Evolutionary conservation across 345 rosid genomes (phyloP).

Genomic region (Salix brachista): DNA sequence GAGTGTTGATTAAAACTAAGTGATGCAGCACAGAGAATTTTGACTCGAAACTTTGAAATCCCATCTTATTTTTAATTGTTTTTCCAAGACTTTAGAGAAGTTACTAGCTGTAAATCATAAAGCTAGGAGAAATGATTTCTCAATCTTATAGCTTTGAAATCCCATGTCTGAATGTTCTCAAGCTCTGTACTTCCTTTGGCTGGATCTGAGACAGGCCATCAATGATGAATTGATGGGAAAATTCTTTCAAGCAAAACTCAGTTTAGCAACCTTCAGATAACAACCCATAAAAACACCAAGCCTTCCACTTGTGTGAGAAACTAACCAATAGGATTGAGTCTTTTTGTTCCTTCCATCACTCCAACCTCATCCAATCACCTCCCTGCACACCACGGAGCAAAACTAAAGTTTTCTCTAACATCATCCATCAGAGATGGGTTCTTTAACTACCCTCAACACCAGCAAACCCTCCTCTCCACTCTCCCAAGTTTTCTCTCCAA

Average conservation of each 20-base stretch:
- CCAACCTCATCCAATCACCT: background rate
- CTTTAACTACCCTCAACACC: constrained; percentile 8
- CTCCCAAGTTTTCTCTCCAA: constrained; percentile 17
- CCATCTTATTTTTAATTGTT: background rate
- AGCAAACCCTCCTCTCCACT: constrained; percentile 6
- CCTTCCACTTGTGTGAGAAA: background rate
- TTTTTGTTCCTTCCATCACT: background rate
- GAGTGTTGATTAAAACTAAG: background rate
- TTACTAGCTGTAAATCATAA: background rate
- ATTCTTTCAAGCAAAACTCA: too few species aligned
- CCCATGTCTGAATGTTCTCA: background rate
- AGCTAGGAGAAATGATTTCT: background rate
- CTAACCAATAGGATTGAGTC: background rate
- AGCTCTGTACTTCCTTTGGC: too few species aligned
- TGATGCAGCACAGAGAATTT: background rate
- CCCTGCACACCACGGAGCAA: background rate
- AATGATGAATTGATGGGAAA: too few species aligned
- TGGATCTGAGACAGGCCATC: too few species aligned
- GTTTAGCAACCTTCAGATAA: background rate
- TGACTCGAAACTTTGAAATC: background rate
- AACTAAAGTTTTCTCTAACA: background rate
- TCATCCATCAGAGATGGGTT: constrained; percentile 20
- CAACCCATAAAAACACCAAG: background rate
- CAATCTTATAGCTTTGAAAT: background rate
- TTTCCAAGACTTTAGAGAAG: background rate